A percentile compares a stretch with the other conserved stretches of the same genome.
Conservation (phyloP, 179 eudicot genomes). For the Drosera spatulata region DNA sequence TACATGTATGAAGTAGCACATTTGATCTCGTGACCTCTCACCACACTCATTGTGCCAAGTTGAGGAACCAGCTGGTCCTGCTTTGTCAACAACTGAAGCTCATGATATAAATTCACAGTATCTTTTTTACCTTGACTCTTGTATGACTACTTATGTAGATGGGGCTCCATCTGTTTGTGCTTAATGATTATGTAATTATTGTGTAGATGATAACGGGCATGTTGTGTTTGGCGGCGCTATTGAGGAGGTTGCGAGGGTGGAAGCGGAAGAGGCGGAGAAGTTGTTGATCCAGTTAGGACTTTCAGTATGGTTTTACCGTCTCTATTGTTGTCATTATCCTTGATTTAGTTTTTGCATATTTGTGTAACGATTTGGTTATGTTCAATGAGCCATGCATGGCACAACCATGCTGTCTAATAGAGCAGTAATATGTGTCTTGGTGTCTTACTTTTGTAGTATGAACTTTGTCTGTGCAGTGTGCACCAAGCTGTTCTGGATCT, state of each 20-base stretch:
- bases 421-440: slow-evolving; percentile 58
- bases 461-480: neutral
- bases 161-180: too few species aligned
- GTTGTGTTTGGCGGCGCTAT: slow-evolving; percentile 51
- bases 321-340: neutral
- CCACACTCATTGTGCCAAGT: too few species aligned
- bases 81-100: too few species aligned
- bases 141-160: too few species aligned
- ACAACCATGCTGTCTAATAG: slow-evolving; percentile 80
- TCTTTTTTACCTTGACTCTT: too few species aligned
- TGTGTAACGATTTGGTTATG: slow-evolving; percentile 60
- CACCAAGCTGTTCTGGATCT: neutral
- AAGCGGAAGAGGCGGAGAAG: slow-evolving; percentile 63
- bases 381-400: slow-evolving; percentile 98
- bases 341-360: too few species aligned
- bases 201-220: slow-evolving; percentile 39
- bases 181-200: neutral
- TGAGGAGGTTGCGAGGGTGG: slow-evolving; percentile 75
- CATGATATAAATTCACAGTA: too few species aligned
- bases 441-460: neutral
- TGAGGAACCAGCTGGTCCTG: too few species aligned
- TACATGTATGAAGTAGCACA: too few species aligned
- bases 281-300: slow-evolving; percentile 70
- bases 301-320: slow-evolving; percentile 20
- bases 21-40: too few species aligned